Conservation (phyloP, 345 rosid species). For the Psidium guajava region DNA sequence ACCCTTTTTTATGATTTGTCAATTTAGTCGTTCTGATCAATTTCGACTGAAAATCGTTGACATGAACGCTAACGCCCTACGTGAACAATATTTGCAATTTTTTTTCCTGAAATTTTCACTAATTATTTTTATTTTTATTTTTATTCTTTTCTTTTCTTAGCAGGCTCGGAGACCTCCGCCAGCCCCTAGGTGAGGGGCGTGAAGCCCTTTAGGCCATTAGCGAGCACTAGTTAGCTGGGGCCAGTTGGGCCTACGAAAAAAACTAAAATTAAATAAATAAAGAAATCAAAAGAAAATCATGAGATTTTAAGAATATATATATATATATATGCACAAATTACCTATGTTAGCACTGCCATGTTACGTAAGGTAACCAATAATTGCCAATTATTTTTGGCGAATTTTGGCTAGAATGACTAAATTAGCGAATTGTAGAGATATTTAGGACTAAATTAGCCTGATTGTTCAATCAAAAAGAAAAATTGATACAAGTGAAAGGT, state of each 20-base stretch:
- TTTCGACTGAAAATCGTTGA: neutral
- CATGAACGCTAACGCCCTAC: neutral
- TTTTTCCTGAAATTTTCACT: neutral
- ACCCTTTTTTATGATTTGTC: accelerated
- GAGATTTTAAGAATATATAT: no score
- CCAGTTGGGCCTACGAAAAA: no score
- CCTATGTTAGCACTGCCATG: accelerated
- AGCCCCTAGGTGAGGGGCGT: no score
- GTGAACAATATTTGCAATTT: neutral
- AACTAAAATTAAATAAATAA: no score
- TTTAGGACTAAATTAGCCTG: no score
- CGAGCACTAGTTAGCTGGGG: no score
- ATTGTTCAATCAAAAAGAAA: no score
- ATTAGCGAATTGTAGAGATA: accelerated
- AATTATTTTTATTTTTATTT: no score
- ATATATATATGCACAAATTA: no score
- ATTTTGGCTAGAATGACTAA: neutral
- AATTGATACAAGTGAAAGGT: neutral
- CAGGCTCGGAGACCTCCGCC: neutral
- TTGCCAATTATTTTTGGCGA: accelerated
- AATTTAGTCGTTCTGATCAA: neutral
- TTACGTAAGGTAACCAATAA: accelerated
- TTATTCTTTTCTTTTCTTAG: no score
- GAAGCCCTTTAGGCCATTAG: no score
- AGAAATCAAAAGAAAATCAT: no score